phyloP scores from a whole-genome alignment of 2,329 filamentous ascomycete genomes.

The Phialophora macrospora region DNA sequence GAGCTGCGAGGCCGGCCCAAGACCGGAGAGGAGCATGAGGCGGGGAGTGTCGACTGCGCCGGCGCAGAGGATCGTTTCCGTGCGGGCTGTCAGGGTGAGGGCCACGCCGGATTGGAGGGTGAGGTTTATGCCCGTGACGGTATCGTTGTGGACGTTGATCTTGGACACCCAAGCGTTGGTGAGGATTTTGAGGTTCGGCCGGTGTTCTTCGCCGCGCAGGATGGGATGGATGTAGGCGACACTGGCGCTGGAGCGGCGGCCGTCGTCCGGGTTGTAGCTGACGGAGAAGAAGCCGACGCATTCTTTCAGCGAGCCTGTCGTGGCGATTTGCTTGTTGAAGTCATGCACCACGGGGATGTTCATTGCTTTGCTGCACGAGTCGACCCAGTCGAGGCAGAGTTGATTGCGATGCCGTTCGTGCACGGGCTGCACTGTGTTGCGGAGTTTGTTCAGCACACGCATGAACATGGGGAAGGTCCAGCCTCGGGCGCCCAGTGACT shows the following conservation, averaged over 20 bases:
- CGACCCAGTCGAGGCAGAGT: slow-evolving; percentile 87
- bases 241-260: slow-evolving; percentile 80
- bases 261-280: slow-evolving; percentile 87
- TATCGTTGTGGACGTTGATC: slow-evolving; percentile 69
- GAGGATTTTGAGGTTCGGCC: slow-evolving; percentile 81
- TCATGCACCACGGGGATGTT: slow-evolving; percentile 80
- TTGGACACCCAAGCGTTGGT: slow-evolving; percentile 88
- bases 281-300: slow-evolving; percentile 90
- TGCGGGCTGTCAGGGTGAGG: slow-evolving; percentile 63
- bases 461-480: slow-evolving; percentile 88
- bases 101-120: slow-evolving; percentile 65
- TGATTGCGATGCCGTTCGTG: slow-evolving; percentile 85
- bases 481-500: slow-evolving; percentile 77
- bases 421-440: slow-evolving; percentile 88
- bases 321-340: slow-evolving; percentile 83
- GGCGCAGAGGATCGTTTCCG: slow-evolving; percentile 78
- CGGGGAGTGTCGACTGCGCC: slow-evolving; percentile 83
- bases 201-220: slow-evolving; percentile 77
- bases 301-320: slow-evolving; percentile 71
- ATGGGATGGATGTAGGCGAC: slow-evolving; percentile 95
- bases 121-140: slow-evolving; percentile 75
- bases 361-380: slow-evolving; percentile 77
- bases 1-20: slow-evolving; percentile 59
- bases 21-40: slow-evolving; percentile 60
- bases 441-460: slow-evolving; percentile 78